phyloP scores from a whole-genome alignment of 495 filamentous ascomycete species.

The Penicillium atrosanguineum region DNA sequence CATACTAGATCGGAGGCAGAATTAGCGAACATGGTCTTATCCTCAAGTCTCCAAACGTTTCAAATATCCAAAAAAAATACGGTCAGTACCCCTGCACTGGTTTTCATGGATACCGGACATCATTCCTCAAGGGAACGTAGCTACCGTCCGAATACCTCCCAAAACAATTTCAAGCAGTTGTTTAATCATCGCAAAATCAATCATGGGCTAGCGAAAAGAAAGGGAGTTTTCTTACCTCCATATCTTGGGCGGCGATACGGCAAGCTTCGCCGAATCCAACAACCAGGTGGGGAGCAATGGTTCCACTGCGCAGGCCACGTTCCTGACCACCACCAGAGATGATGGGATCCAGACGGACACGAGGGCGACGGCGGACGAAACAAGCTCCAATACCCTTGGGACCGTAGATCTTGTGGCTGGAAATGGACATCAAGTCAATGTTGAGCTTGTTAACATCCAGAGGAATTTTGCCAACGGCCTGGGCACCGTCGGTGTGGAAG shows the following conservation, averaged over 20 bases:
- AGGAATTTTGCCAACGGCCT: constrained; percentile 96
- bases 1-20: constrained; percentile 62
- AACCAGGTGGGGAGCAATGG: constrained; percentile 80
- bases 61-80: constrained; percentile 2
- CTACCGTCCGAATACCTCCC: constrained; percentile 40
- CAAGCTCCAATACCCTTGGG: constrained; percentile 97
- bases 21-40: constrained; percentile 25
- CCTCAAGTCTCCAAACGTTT: not conserved
- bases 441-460: constrained; percentile 96
- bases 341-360: constrained; percentile 91
- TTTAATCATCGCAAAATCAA: constrained; percentile 47
- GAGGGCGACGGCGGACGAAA: constrained; percentile 85
- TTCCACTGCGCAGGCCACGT: constrained; percentile 88
- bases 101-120: constrained; percentile 44
- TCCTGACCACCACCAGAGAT: constrained; percentile 97
- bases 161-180: constrained; percentile 57
- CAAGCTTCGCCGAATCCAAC: constrained; percentile 97
- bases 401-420: constrained; percentile 98
- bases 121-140: constrained; percentile 35
- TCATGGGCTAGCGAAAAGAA: constrained; percentile 8
- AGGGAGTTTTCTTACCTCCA: constrained; percentile 64
- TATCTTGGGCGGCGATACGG: constrained; percentile 82
- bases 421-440: constrained; percentile 97
- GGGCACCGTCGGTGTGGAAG: constrained; percentile 97
- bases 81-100: constrained; percentile 53